Evolutionary conservation across 768 basidiomycete species (phyloP).

Genomic region (Boletus edulis): DNA sequence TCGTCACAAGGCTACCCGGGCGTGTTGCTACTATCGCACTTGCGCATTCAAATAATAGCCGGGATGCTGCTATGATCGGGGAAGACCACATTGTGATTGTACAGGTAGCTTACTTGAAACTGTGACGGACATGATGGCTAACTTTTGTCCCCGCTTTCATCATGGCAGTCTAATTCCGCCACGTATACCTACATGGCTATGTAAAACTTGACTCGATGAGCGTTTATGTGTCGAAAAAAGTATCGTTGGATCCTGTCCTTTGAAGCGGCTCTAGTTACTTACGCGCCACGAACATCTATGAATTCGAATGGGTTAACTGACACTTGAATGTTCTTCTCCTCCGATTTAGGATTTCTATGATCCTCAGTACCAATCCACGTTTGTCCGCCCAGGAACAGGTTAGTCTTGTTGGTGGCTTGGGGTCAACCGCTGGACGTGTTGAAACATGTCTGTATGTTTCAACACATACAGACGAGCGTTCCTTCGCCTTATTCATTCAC

Average conservation of each 20-base stretch:
- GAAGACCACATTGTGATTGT: slow-evolving; percentile 36
- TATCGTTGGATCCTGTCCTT: slow-evolving; percentile 35
- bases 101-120: slow-evolving; percentile 19
- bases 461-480: slow-evolving; percentile 46
- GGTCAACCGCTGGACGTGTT: no score
- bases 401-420: slow-evolving; percentile 83
- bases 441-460: no score
- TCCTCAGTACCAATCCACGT: slow-evolving; percentile 52
- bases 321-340: no score
- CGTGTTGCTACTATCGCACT: slow-evolving; percentile 22
- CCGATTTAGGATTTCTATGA: slow-evolving; percentile 77
- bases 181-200: slow-evolving; percentile 29
- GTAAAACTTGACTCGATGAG: slow-evolving; percentile 8
- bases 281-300: slow-evolving; percentile 44
- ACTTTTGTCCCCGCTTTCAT: not conserved
- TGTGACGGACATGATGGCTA: not conserved
- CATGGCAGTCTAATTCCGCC: slow-evolving; percentile 7
- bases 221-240: not conserved
- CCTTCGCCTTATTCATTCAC: not conserved
- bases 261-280: not conserved
- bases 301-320: slow-evolving; percentile 21
- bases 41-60: slow-evolving; percentile 10
- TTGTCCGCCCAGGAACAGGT: slow-evolving; percentile 52
- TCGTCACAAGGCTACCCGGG: slow-evolving; percentile 30
- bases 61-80: slow-evolving; percentile 35